Evolutionary conservation across 2,329 filamentous ascomycete genomes (phyloP), one percentile per base, ranked within the genome.

Genomic region (Paraconiothyrium brasiliense): DNA sequence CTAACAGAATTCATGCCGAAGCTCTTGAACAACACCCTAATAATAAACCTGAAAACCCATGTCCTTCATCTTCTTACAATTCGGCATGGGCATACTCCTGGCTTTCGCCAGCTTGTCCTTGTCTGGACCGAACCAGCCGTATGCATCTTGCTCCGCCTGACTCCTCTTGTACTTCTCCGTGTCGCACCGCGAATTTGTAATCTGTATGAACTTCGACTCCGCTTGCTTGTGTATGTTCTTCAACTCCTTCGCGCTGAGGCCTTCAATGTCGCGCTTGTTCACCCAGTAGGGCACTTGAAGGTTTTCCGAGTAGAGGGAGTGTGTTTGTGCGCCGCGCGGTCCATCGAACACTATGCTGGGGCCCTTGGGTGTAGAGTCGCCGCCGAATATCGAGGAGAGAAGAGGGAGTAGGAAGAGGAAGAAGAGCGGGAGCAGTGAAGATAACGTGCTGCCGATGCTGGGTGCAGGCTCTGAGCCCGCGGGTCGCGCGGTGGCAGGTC

Each of bases 51-150:
- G 32, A 54, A 73, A 57, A 1, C 73, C 73, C 76, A 88, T 73
- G 50, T 82, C 79, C 57, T 85, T 80, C 68, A 90, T 73, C 65
- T 82, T 83, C 70, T 81, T 81, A 76, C 89, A 91, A 68, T 81
- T 85, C 75, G 83, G 84, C 82, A 88, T 84, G 49, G 86, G 81
- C 84, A 90, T 84, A 24, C 80, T 80, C 62, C 85, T 81, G 34
- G 94, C 94, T 61, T 87, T 79, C 63, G 89, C 86, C 87, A 97
- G 87, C 83, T 93, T 93, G 64, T 90, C 89, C 56, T 88, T 84
- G 72, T 97, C 93, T 58, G 89, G 87, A 77, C 88, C 93, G 74
- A 97, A 93, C 91, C 93, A 97, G 3, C 94, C 94, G 70, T 91
- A 88, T 0, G 94, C 93, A 51, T 92, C 90, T 66, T 97, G 89